Evolutionary conservation across 495 filamentous ascomycete genomes (phyloP), one percentile per base, ranked within the genome.

Genomic region (Penicillium cosmopolitanum): DNA sequence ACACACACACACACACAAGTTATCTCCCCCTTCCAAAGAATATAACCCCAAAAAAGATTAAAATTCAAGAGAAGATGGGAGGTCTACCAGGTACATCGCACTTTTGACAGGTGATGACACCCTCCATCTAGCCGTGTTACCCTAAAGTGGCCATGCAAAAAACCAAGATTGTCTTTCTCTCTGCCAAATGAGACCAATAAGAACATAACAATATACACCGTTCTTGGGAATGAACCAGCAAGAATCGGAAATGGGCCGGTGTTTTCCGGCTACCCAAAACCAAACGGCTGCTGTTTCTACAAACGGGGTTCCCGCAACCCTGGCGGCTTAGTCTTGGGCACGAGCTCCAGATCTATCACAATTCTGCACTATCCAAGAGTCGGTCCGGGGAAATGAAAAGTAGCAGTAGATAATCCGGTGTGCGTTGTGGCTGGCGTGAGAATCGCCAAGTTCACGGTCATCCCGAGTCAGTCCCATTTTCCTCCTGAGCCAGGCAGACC

Each of bases 241-340:
- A 16, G 46, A 53, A 62, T 42, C 36, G 44, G 36, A 63, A 51
- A 58, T 54, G 23, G 54, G 53, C 56, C 68, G 59, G 61, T 43
- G 46, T 51, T 60, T 62, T 53, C 66, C 66, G 60, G 43, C 57
- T 40, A 25, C 47, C 47, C 35, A 60, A 47, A 31, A 19, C 44
- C 68, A 68, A 68, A 70, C 66, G 66, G 58, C 47, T 5, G 13
- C 46, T 48, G 42, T 16, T 51, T 50, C 65, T 66, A 66, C 65
- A 65, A 60, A 48, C 46, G 50, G 42, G 19, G 36, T 5, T n/a
- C 36, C 36, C 8, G 36, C 36, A 7, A 9, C 5, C 36, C 36
- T 36, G 34, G 10, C 16, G 54, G 43, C 55, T 47, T 48, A 40
- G 55, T 23, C 21, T 48, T 48, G 46, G 21, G 46, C 46, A 28